Conservation (phyloP, 192 early-diverging fungal species). For the Backusella liffmaniae region DNA sequence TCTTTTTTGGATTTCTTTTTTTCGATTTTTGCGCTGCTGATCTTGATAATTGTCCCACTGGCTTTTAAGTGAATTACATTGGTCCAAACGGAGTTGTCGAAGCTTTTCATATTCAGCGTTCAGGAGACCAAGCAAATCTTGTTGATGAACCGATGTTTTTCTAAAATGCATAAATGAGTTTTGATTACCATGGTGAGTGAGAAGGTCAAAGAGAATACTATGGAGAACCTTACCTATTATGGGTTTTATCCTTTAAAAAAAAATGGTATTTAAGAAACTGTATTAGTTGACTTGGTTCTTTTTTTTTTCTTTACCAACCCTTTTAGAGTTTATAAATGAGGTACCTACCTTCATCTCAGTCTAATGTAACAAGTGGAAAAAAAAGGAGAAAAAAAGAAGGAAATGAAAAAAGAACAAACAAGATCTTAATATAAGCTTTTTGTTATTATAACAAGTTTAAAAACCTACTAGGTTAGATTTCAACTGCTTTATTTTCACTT, state of each 20-base stretch:
- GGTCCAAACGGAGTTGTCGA: not conserved
- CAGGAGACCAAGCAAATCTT: not conserved
- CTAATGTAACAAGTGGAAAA: not conserved
- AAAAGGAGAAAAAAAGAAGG: not conserved
- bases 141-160: not conserved
- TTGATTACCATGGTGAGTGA: not conserved
- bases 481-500: conserved; percentile 11
- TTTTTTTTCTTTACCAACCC: not conserved
- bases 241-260: not conserved
- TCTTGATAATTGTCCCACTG: conserved; percentile 12
- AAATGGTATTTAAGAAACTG: not conserved
- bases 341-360: not conserved
- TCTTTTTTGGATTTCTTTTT: conserved; percentile 5
- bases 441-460: not conserved
- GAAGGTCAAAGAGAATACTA: not conserved
- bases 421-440: not conserved
- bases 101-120: conserved; percentile 15
- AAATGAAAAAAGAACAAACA: not conserved
- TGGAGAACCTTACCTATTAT: not conserved
- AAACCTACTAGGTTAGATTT: conserved; percentile 8
- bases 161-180: not conserved
- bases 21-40: conserved; percentile 4
- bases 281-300: not conserved
- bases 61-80: conserved; percentile 1
- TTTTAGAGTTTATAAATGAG: not conserved